Evolutionary conservation across 1,284 basidiomycete species (phyloP), one percentile per base, ranked within the genome.

Genomic region (Schizophyllum commune): DNA sequence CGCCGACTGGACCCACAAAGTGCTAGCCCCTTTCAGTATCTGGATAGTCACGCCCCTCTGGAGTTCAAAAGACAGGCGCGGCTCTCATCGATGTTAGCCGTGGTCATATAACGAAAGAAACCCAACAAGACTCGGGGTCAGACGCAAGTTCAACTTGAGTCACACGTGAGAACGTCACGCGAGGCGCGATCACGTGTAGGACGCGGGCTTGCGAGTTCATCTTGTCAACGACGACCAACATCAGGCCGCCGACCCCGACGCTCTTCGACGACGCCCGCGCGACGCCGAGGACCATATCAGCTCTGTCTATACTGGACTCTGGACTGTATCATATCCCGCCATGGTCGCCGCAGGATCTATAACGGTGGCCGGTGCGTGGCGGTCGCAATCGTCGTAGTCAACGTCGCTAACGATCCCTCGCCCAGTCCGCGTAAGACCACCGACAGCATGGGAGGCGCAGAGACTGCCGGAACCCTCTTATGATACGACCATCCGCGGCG

Each of bases 341-440:
- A 92, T 92, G 91, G 88, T 89, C 69, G 83, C 87, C 71, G 85
- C 89, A 65, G 91, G 90, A 70, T 91, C 91, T 68, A 94, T 94
- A 68, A 89, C 87, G 58, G 92, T 94, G 60, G 91, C 90, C 72
- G 91, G 92, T 89, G 61, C 60, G 79, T 68, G 52, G 15, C 21
- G 33, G 53, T 52, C 53, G 33, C 58, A 56, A 47, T 62, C 62
- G 54, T 65, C 64, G 62, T 65, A 69, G 57, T 63, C 62, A 17
- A 6, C 5, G 52, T 55, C 8, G 64, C 53, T 66, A 63, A 63
- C 56, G 65, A 65, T 55, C 59, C 59, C 62, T 57, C 61, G 61
- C 58, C 58, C 71, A 95, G 95, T 98, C 58, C 93, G 95, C 65
- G 91, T 96, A 60, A 86, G 95, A 61, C 95, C 95, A 57, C 92